Evolutionary conservation across 192 early-diverging fungal genomes (phyloP).

Genomic region (Umbelopsis vinacea): DNA sequence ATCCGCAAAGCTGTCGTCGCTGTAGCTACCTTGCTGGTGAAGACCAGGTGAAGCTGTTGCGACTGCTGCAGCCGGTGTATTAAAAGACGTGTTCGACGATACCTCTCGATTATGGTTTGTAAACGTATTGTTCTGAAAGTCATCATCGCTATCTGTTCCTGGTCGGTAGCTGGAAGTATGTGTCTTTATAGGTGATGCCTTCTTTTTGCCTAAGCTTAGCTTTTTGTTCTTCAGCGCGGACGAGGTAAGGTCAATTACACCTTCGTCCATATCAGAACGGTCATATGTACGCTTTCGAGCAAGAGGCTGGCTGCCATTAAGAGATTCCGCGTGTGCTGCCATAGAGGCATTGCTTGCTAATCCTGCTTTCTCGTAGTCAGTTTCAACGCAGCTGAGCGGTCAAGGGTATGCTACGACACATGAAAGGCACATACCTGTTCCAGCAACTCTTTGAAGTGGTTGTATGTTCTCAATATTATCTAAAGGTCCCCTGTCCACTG

Average conservation of each 20-base stretch:
- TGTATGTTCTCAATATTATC: background rate
- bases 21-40: background rate
- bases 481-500: background rate
- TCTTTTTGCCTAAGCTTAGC: background rate
- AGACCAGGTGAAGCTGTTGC: background rate
- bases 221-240: background rate
- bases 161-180: background rate
- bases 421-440: background rate
- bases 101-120: background rate
- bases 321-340: background rate
- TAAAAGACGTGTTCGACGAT: too few relatives aligned
- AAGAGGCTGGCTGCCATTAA: background rate
- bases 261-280: background rate
- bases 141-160: background rate
- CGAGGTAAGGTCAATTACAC: background rate
- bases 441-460: background rate
- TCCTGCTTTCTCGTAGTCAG: background rate
- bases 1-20: background rate
- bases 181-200: background rate
- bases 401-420: background rate
- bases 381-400: background rate
- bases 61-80: background rate
- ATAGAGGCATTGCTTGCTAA: background rate
- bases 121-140: slow-evolving; percentile 2
- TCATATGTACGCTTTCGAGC: slow-evolving; percentile 3